Evolutionary conservation across 2,329 filamentous ascomycete species (phyloP).

Genomic region (Xylaria sp.): DNA sequence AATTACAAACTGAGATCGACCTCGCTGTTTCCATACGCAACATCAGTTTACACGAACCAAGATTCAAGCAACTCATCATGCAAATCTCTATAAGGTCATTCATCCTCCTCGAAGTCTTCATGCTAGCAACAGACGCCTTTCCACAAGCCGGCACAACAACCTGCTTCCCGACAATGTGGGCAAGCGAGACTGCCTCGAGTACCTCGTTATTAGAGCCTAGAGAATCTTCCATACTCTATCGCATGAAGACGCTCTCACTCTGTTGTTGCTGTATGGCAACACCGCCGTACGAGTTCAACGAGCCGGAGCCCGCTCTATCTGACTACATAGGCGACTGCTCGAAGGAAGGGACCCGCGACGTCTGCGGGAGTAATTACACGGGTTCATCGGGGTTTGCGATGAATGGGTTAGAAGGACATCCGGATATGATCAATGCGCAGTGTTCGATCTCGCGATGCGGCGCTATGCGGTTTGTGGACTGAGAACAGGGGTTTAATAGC

Average conservation of each 20-base stretch:
- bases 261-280: conserved; percentile 19
- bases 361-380: conserved; percentile 21
- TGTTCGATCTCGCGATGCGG: conserved; percentile 22
- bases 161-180: conserved; percentile 6
- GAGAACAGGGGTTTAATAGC: not conserved
- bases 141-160: conserved; percentile 17
- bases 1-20: not conserved
- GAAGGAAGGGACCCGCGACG: conserved; percentile 12
- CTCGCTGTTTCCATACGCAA: too few species aligned
- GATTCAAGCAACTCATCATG: not conserved
- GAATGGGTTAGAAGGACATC: conserved; percentile 12
- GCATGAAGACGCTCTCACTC: conserved; percentile 15
- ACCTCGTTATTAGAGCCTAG: not conserved
- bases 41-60: not conserved
- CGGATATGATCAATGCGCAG: conserved; percentile 6
- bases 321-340: conserved; percentile 19
- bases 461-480: conserved; percentile 27
- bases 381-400: conserved; percentile 11
- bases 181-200: not conserved
- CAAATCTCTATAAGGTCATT: too few species aligned
- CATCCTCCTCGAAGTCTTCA: too few species aligned
- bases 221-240: not conserved
- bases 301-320: not conserved
- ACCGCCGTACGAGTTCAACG: not conserved
- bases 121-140: not conserved